phyloP scores from a whole-genome alignment of 2,329 filamentous ascomycete species.

The Apiospora malaysiana region DNA sequence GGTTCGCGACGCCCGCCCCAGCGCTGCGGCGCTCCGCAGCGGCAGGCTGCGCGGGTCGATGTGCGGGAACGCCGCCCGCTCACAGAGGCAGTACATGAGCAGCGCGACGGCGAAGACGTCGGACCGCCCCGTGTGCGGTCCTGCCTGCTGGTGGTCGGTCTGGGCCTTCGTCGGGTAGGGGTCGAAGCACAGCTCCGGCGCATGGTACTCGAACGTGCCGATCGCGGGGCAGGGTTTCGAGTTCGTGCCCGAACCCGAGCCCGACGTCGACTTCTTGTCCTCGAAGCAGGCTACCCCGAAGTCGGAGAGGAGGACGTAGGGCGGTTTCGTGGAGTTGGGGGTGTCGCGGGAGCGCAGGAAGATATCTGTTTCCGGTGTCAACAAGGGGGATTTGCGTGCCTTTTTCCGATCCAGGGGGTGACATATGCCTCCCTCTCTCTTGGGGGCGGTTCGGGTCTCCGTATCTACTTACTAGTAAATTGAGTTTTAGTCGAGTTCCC shows the following conservation, averaged over 20 bases:
- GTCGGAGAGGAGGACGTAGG: slow-evolving; percentile 29
- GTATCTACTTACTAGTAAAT: background rate
- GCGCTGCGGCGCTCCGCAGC: slow-evolving; percentile 23
- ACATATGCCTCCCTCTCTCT: background rate
- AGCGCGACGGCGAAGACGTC: slow-evolving; percentile 29
- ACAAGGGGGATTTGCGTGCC: background rate
- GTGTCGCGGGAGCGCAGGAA: slow-evolving; percentile 30
- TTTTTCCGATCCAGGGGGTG: background rate
- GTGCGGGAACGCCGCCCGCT: slow-evolving; percentile 27
- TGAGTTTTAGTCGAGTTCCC: background rate
- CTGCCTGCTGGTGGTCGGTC: slow-evolving; percentile 5
- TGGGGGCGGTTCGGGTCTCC: background rate
- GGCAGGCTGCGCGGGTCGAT: slow-evolving; percentile 26
- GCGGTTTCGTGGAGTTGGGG: slow-evolving; percentile 28
- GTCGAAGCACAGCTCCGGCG: slow-evolving; percentile 30
- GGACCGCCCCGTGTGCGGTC: slow-evolving; percentile 27
- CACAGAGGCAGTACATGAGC: slow-evolving; percentile 29
- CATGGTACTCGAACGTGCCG: slow-evolving; percentile 28
- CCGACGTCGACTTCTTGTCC: background rate
- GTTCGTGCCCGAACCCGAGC: too few species aligned
- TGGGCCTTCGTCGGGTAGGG: slow-evolving; percentile 21
- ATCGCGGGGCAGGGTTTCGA: background rate
- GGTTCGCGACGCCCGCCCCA: slow-evolving; percentile 27
- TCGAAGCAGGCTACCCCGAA: slow-evolving; percentile 27
- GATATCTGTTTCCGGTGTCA: slow-evolving; percentile 23